These are phyloP conservation scores for Striga asiatica DNA, from an alignment of 257 asterid species.

Conservation along the genomic window DNA sequence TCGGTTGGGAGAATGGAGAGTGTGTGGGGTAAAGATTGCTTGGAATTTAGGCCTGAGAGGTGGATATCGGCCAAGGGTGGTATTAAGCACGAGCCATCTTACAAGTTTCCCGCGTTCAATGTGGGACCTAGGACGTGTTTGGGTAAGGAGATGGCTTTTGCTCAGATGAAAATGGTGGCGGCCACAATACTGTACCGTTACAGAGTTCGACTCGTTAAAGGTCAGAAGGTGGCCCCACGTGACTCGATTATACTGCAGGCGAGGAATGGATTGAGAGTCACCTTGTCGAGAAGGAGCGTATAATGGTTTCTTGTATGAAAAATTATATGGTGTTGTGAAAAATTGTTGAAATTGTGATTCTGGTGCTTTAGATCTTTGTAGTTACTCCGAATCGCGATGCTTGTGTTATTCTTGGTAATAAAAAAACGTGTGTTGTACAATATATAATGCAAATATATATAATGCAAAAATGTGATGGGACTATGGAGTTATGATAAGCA, in stretches of 20 bases:
- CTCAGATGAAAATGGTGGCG: background rate
- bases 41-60: conserved; percentile 1
- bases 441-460: no score
- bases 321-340: background rate
- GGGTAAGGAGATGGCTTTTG: conserved; percentile 1
- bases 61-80: background rate
- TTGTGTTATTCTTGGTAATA: no score
- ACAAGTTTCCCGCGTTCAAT: conserved; percentile 1
- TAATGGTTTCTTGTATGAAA: no score
- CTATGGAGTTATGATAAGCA: no score
- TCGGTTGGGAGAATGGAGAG: conserved; percentile 3
- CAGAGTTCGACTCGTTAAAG: conserved; percentile 20
- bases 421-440: no score
- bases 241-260: conserved; percentile 33
- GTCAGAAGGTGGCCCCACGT: conserved; percentile 26
- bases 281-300: conserved; percentile 16
- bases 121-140: background rate
- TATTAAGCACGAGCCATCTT: conserved; percentile 2
- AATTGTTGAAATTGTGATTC: background rate
- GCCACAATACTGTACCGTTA: background rate
- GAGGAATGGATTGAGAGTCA: conserved; percentile 36
- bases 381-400: no score
- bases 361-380: background rate
- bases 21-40: conserved; percentile 1
- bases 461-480: no score